A percentile compares a stretch with the other conserved stretches of the same genome.
Evolutionary conservation across 345 rosid species (phyloP).

Genomic region (Noccaea caerulescens): DNA sequence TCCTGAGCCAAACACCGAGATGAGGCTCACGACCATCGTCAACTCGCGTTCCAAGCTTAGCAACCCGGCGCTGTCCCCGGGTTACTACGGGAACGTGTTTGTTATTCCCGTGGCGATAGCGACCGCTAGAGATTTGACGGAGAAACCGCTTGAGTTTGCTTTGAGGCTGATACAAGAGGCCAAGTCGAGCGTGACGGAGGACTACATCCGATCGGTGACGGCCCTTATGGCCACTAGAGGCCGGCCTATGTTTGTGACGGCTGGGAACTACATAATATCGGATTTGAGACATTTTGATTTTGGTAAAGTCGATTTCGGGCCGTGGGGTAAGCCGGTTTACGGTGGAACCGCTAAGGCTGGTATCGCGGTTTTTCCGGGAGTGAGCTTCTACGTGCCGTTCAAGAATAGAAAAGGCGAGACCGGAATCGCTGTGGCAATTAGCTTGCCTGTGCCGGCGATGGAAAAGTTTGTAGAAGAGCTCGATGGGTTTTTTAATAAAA

Average conservation of each 20-base stretch:
- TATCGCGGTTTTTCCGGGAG: slow-evolving; percentile 48
- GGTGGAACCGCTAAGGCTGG: slow-evolving; percentile 55
- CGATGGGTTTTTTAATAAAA: background rate
- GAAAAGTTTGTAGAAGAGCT: slow-evolving; percentile 41
- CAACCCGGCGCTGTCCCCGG: slow-evolving; percentile 47
- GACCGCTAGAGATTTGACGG: slow-evolving; percentile 44
- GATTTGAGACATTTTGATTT: slow-evolving; percentile 55
- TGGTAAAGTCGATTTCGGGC: slow-evolving; percentile 54
- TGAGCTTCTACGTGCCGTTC: slow-evolving; percentile 51
- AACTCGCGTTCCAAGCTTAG: slow-evolving; percentile 50
- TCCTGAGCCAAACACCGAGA: slow-evolving; percentile 54
- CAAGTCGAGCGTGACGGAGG: slow-evolving; percentile 47
- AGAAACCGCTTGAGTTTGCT: slow-evolving; percentile 56
- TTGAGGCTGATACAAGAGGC: slow-evolving; percentile 52
- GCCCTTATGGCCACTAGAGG: slow-evolving; percentile 46
- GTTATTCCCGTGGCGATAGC: slow-evolving; percentile 52
- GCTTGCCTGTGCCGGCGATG: slow-evolving; percentile 43
- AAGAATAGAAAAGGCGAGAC: slow-evolving; percentile 47
- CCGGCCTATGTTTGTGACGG: slow-evolving; percentile 51
- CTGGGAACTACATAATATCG: slow-evolving; percentile 50
- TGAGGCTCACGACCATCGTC: slow-evolving; percentile 52
- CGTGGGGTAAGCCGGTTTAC: slow-evolving; percentile 62
- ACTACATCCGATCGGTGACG: slow-evolving; percentile 40
- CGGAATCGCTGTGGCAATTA: slow-evolving; percentile 38
- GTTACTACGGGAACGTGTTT: slow-evolving; percentile 61